Conservation (phyloP, 345 rosid species). For the Anastatica hierochuntica region DNA sequence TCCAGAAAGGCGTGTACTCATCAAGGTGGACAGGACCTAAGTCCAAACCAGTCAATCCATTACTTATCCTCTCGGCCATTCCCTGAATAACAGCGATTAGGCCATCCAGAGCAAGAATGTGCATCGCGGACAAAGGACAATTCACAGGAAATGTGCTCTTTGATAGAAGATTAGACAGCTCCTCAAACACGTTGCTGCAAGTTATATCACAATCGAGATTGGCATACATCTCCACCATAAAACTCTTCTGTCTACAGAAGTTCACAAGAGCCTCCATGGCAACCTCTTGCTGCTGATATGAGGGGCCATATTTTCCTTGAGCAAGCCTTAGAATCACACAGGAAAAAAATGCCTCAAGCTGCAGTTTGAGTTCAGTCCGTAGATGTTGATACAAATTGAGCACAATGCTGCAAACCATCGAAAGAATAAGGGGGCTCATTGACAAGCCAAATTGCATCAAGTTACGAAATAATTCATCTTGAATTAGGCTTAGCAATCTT, state of each 20-base stretch:
- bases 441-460: constrained; percentile 96
- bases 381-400: constrained; percentile 89
- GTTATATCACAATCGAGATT: constrained; percentile 98
- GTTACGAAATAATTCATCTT: constrained; percentile 90
- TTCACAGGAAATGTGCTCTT: constrained; percentile 98
- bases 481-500: constrained; percentile 75
- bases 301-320: constrained; percentile 87
- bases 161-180: constrained; percentile 83
- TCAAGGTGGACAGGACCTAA: constrained; percentile 62
- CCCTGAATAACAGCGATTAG: constrained; percentile 92
- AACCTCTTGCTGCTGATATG: constrained; percentile 97
- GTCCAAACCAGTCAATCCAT: constrained; percentile 55
- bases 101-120: constrained; percentile 94
- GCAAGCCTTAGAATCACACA: constrained; percentile 96
- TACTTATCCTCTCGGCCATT: constrained; percentile 97
- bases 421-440: constrained; percentile 88
- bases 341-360: constrained; percentile 97
- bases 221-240: constrained; percentile 99
- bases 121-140: constrained; percentile 94
- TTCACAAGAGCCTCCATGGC: constrained; percentile 99
- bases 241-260: constrained; percentile 92
- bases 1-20: constrained; percentile 96
- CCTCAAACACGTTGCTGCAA: constrained; percentile 96
- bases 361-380: constrained; percentile 76
- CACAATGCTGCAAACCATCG: constrained; percentile 91